phyloP scores from a whole-genome alignment of 2,329 filamentous ascomycete genomes.

The Cryphonectria radicalis region DNA sequence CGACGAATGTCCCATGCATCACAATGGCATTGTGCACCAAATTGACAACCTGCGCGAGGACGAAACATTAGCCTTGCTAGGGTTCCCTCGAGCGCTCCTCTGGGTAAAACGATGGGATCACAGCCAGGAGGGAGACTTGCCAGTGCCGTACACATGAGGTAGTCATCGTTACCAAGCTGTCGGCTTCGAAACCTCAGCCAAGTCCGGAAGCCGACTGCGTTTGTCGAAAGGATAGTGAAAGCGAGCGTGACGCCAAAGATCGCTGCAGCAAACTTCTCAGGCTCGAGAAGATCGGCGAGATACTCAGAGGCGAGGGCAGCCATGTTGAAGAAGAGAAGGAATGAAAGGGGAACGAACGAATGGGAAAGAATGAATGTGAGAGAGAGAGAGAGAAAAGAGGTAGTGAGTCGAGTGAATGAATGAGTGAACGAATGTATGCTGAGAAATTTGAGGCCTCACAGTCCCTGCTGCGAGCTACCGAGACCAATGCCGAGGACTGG shows the following conservation, averaged over 20 bases:
- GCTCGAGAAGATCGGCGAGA: conserved; percentile 26
- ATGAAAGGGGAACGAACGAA: background rate
- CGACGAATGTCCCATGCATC: conserved; percentile 29
- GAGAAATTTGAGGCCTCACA: conserved; percentile 4
- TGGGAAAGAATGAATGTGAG: conserved; percentile 7
- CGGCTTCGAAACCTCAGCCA: conserved; percentile 18
- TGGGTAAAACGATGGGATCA: background rate
- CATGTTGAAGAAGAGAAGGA: conserved; percentile 15
- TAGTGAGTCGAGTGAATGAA: background rate
- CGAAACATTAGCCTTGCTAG: background rate
- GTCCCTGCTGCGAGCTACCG: conserved; percentile 7
- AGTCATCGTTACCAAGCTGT: conserved; percentile 27
- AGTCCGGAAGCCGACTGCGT: conserved; percentile 22
- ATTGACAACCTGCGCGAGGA: conserved; percentile 20
- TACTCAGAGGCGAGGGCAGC: conserved; percentile 28
- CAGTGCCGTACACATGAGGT: conserved; percentile 28
- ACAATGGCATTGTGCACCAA: conserved; percentile 28
- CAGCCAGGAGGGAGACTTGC: conserved; percentile 3
- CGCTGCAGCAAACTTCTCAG: conserved; percentile 26
- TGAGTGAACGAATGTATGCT: background rate
- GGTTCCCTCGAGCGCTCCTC: background rate
- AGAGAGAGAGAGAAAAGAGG: background rate
- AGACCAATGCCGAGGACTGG: background rate
- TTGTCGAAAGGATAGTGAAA: conserved; percentile 26
- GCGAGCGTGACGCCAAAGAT: conserved; percentile 29